Evolutionary conservation across 352 stramenopile species (phyloP).

Genomic region (Globisporangium splendens): DNA sequence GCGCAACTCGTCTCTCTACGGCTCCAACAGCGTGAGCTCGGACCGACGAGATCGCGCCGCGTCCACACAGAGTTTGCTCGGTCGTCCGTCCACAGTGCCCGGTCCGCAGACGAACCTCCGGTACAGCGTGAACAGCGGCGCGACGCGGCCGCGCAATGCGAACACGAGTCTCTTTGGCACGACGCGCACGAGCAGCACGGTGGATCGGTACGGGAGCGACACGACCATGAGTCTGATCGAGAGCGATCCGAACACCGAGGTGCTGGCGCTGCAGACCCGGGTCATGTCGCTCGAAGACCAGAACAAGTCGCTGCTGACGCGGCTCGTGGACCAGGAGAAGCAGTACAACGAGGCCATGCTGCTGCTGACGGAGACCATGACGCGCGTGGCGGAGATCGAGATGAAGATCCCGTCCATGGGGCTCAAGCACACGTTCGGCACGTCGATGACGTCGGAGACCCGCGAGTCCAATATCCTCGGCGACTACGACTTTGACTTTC

Average conservation of each 20-base stretch:
- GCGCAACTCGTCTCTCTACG: neutral
- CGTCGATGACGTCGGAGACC: slow-evolving; percentile 46
- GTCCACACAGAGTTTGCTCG: slow-evolving; percentile 46
- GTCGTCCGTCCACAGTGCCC: slow-evolving; percentile 36
- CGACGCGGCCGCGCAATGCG: slow-evolving; percentile 18
- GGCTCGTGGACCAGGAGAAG: slow-evolving; percentile 72
- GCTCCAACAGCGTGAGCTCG: slow-evolving; percentile 13
- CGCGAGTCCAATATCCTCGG: slow-evolving; percentile 37
- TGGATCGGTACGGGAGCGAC: slow-evolving; percentile 42
- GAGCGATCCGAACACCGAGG: slow-evolving; percentile 44
- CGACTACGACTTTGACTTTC: slow-evolving; percentile 47
- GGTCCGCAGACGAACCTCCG: slow-evolving; percentile 46
- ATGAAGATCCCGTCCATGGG: slow-evolving; percentile 53
- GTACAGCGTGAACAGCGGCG: slow-evolving; percentile 37
- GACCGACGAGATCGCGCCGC: slow-evolving; percentile 32
- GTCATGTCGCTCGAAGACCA: slow-evolving; percentile 61
- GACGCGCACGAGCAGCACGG: slow-evolving; percentile 23
- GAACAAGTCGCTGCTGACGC: slow-evolving; percentile 70
- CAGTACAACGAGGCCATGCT: slow-evolving; percentile 87
- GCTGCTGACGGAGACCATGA: slow-evolving; percentile 83
- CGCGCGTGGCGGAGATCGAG: slow-evolving; percentile 79
- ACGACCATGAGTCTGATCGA: slow-evolving; percentile 53
- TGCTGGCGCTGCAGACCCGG: slow-evolving; percentile 47
- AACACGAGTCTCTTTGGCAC: slow-evolving; percentile 11
- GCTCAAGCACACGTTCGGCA: slow-evolving; percentile 41